Conservation (phyloP, 192 early-diverging fungal species). For the Coemansia javaensis region DNA sequence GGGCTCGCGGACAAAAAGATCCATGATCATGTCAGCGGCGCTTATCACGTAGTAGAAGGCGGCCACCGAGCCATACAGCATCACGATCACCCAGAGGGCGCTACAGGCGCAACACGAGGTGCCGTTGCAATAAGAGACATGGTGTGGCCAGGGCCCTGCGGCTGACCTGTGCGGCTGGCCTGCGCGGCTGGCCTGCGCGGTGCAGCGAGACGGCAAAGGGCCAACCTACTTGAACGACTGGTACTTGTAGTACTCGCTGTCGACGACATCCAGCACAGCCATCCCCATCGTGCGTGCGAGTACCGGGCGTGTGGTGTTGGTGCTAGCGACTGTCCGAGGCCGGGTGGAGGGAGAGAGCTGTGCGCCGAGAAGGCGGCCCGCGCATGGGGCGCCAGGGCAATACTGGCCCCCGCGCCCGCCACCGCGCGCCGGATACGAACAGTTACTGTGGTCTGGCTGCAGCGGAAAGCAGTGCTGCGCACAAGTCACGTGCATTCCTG, state of each 20-base stretch:
- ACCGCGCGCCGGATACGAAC: no score
- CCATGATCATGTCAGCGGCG: constrained; percentile 19
- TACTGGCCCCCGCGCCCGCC: no score
- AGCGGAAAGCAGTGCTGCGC: no score
- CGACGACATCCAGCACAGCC: constrained; percentile 6
- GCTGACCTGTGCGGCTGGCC: not conserved
- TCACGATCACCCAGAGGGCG: constrained; percentile 34
- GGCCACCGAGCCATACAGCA: constrained; percentile 34
- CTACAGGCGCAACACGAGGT: constrained; percentile 6
- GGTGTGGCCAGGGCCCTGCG: not conserved
- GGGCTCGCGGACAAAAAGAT: constrained; percentile 27
- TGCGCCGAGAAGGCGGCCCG: no score
- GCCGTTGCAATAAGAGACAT: not conserved
- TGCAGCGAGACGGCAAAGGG: not conserved
- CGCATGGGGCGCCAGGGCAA: no score
- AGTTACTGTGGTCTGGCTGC: no score
- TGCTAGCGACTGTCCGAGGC: not conserved
- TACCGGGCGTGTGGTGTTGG: no score
- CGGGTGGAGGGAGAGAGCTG: not conserved
- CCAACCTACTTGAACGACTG: constrained; percentile 29
- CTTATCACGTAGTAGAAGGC: constrained; percentile 23
- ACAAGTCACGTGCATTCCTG: no score
- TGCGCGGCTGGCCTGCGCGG: not conserved
- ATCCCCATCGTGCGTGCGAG: constrained; percentile 3
- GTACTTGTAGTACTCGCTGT: constrained; percentile 20